A percentile compares a stretch with the other conserved stretches of the same genome.
phyloP scores from a whole-genome alignment of 805 yeast genomes.

The Candida vaughaniae region DNA sequence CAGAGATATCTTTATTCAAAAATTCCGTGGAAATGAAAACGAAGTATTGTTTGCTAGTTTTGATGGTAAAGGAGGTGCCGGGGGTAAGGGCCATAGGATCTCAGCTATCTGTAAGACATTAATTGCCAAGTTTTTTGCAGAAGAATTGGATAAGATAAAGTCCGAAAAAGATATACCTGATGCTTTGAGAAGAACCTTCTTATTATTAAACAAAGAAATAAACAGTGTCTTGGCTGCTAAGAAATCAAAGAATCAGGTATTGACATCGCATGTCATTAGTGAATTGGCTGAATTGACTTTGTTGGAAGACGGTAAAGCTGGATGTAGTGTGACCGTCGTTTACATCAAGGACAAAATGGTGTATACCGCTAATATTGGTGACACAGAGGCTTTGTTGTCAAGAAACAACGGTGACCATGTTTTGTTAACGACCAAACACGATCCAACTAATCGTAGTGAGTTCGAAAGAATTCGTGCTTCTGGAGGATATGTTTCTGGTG shows the following conservation, averaged over 20 bases:
- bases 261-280: conserved; percentile 29
- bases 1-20: conserved; percentile 83
- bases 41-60: conserved; percentile 80
- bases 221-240: conserved; percentile 56
- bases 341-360: conserved; percentile 70
- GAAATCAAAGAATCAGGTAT: conserved; percentile 40
- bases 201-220: conserved; percentile 77
- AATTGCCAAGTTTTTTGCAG: conserved; percentile 64
- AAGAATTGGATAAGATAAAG: conserved; percentile 54
- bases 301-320: conserved; percentile 69
- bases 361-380: conserved; percentile 89
- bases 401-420: conserved; percentile 77
- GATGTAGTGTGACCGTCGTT: conserved; percentile 81
- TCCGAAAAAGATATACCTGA: conserved; percentile 53
- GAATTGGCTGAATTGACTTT: conserved; percentile 49
- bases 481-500: conserved; percentile 87
- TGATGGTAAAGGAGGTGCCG: conserved; percentile 73
- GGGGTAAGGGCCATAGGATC: conserved; percentile 48
- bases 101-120: conserved; percentile 72
- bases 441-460: conserved; percentile 74
- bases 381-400: conserved; percentile 77
- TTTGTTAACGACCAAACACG: conserved; percentile 75
- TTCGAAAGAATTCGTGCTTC: conserved; percentile 85
- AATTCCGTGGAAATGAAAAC: conserved; percentile 80
- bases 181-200: conserved; percentile 80